A percentile compares a stretch with the other conserved stretches of the same genome.
Evolutionary conservation across 768 basidiomycete genomes (phyloP).

Genomic region (Phylloporus arenicola): DNA sequence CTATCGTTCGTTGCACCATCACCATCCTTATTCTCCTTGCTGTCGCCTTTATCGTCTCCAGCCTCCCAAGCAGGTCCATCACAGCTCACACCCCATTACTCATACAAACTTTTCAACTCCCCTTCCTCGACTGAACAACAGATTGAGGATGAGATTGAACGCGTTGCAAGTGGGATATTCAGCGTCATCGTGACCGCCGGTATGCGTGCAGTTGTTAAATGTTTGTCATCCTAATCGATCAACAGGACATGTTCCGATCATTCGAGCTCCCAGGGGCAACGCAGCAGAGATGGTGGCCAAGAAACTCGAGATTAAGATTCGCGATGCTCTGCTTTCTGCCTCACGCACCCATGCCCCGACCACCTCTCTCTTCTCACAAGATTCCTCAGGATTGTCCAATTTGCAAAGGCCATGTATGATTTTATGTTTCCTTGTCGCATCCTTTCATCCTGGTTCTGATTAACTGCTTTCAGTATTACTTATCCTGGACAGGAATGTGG

Average conservation of each 20-base stretch:
- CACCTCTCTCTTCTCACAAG: slow-evolving; percentile 69
- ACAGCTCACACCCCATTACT: slow-evolving; percentile 42
- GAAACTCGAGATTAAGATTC: slow-evolving; percentile 86
- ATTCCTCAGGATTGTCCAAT: slow-evolving; percentile 76
- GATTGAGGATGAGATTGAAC: slow-evolving; percentile 91
- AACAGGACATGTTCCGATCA: slow-evolving; percentile 86
- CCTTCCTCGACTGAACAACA: slow-evolving; percentile 84
- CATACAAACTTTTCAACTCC: slow-evolving; percentile 87
- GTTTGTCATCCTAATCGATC: not conserved
- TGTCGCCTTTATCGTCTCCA: slow-evolving; percentile 50
- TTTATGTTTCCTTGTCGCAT: not conserved
- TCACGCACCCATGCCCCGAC: slow-evolving; percentile 54
- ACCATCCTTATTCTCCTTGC: slow-evolving; percentile 84
- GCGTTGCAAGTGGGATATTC: slow-evolving; percentile 85
- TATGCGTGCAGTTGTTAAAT: slow-evolving; percentile 29
- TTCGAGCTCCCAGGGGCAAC: slow-evolving; percentile 90
- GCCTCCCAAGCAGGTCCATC: slow-evolving; percentile 32
- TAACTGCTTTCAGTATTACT: slow-evolving; percentile 61
- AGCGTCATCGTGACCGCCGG: slow-evolving; percentile 87
- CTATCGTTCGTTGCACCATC: slow-evolving; percentile 94
- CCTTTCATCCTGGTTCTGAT: slow-evolving; percentile 6
- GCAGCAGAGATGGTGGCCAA: slow-evolving; percentile 99
- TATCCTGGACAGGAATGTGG: slow-evolving; percentile 91
- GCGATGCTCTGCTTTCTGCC: slow-evolving; percentile 74
- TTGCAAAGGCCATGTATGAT: slow-evolving; percentile 80